These are phyloP conservation scores for Cutaneotrichosporon spelunceum DNA, from an alignment of 1,284 basidiomycete genomes.

Conservation along the genomic window DNA sequence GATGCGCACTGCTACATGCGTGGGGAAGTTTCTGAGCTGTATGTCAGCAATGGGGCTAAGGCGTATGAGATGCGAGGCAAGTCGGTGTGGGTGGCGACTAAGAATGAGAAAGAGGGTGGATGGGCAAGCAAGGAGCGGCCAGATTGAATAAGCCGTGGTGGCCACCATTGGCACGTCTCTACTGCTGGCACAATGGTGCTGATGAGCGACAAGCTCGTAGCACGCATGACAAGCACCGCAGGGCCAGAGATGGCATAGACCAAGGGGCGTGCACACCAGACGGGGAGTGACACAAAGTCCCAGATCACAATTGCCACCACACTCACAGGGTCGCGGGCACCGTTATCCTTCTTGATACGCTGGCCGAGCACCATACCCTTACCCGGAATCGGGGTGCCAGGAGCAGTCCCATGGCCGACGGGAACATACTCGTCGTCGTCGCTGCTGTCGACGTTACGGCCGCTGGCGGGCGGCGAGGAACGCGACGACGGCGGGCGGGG, in stretches of 20 bases:
- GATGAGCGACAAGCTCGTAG: no score
- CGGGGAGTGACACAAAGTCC: no score
- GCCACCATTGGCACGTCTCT: no score
- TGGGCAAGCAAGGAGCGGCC: no score
- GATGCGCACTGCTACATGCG: constrained; percentile 71
- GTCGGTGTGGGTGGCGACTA: neutral
- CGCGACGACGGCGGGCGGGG: constrained; percentile 36
- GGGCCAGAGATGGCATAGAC: no score
- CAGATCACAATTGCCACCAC: no score
- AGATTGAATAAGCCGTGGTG: no score
- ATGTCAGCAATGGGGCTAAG: constrained; percentile 5
- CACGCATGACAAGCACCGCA: no score
- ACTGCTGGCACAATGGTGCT: no score
- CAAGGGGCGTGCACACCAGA: no score
- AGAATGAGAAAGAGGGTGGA: no score
- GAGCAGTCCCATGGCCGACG: constrained; percentile 47
- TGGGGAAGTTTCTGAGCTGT: constrained; percentile 66
- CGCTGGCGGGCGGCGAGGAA: constrained; percentile 26
- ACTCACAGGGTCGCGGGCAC: constrained; percentile 45
- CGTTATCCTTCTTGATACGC: constrained; percentile 26
- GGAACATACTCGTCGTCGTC: constrained; percentile 54
- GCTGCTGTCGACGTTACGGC: constrained; percentile 26
- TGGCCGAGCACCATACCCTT: constrained; percentile 29
- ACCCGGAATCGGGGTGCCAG: constrained; percentile 40
- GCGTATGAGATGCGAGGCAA: neutral